Evolutionary conservation across 148 eudicot genomes (phyloP), one percentile per base, ranked within the genome.

Genomic region (Selenicereus undatus): DNA sequence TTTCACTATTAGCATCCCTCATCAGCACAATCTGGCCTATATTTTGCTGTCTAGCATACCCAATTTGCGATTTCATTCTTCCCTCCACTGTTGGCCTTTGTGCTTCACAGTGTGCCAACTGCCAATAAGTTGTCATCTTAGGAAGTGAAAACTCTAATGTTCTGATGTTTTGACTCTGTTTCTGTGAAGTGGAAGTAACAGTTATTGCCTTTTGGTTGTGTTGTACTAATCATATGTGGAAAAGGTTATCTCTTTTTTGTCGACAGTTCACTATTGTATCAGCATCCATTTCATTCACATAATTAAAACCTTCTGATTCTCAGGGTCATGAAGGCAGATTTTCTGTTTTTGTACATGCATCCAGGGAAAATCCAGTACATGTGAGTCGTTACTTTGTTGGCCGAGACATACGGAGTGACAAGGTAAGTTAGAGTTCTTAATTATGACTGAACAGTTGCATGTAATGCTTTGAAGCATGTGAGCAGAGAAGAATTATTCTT

Each of bases 251-350:
- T 50, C 42, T 1, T 66, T 60, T 32, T 60, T 27, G n/a, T 12
- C 43, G 30, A 62, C 17, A 17, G 13, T 36, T 11, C 29, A 13
- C 30, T 64, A 24, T 36, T 10, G 16, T 76, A 52, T 60, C 51
- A 58, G 52, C 69, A 32, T 56, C 51, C 14, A 27, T 18, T 39
- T 7, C 32, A 64, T 8, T 70, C 32, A 21, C 21, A 73, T 77
- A 52, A 77, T 56, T 51, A 64, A 32, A 21, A 29, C 58, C 58
- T 82, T 80, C 24, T 48, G 30, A 69, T 56, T 69, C 50, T 20
- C 86, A 90, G 92, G 92, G 92, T 78, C 90, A 90, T 81, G 92
- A 90, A 76, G 92, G 84, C 72, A 88, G 90, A 83, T 90, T 90
- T 74, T 86, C 90, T 76, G 86, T 90, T 66, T 88, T 77, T 85